These are phyloP conservation scores for Pseudonitzschia delicatissima DNA, from an alignment of 108 stramenopile genomes.

Conservation along the genomic window DNA sequence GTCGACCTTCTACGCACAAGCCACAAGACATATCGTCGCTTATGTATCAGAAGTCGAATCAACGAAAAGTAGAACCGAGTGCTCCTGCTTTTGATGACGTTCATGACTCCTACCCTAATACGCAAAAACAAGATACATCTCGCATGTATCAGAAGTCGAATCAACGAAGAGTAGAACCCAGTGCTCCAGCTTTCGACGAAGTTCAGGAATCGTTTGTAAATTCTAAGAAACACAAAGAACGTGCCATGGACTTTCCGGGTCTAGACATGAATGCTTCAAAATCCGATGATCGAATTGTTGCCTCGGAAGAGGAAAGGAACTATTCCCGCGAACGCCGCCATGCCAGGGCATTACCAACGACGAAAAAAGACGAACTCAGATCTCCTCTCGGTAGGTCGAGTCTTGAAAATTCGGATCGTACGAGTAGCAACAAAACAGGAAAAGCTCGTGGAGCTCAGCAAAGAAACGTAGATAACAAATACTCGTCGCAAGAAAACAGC, in stretches of 20 bases:
- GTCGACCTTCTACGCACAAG: not conserved
- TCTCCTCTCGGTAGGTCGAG: conserved; percentile 8
- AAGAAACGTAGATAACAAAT: not conserved
- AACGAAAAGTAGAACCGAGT: not conserved
- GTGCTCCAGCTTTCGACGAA: not conserved
- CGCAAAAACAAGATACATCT: not conserved
- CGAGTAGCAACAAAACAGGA: not conserved
- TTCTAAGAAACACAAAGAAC: not conserved
- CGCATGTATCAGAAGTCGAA: too few species aligned
- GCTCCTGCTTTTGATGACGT: not conserved
- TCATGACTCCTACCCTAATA: not conserved
- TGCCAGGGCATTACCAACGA: too few species aligned
- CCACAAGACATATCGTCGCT: not conserved
- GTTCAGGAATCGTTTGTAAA: not conserved
- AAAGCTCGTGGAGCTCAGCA: not conserved
- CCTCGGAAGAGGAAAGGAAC: too few species aligned
- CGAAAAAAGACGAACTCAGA: not conserved
- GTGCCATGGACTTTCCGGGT: conserved; percentile 1
- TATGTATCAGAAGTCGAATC: not conserved
- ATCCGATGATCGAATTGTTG: too few species aligned
- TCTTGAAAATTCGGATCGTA: conserved; percentile 1
- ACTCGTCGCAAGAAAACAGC: not conserved
- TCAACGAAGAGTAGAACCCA: not conserved
- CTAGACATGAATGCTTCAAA: too few species aligned
- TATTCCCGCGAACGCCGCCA: too few species aligned